Conservation (phyloP, 2,329 filamentous ascomycete genomes). For the Sporothrix mexicana region DNA sequence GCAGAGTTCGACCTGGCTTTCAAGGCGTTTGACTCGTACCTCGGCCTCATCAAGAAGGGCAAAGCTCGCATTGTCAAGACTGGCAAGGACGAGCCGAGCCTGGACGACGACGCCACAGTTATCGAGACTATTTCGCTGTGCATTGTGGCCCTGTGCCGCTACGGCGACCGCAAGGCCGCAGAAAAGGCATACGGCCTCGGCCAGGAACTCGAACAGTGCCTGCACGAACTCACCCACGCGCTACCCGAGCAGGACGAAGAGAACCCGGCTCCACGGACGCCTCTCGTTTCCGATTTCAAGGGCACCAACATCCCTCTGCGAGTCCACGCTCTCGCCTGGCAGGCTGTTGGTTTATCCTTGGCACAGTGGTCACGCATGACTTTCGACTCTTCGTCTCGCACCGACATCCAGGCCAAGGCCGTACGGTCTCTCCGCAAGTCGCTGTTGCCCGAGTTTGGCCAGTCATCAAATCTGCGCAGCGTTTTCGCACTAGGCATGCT, state of each 20-base stretch:
- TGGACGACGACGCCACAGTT: constrained; percentile 80
- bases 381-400: constrained; percentile 72
- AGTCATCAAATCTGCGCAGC: constrained; percentile 72
- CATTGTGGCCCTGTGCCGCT: constrained; percentile 80
- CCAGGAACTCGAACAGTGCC: constrained; percentile 73
- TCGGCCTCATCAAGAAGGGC: constrained; percentile 83
- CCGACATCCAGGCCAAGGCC: constrained; percentile 77
- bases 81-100: constrained; percentile 69
- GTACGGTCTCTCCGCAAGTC: constrained; percentile 77
- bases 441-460: constrained; percentile 68
- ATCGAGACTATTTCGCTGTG: constrained; percentile 80
- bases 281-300: constrained; percentile 39
- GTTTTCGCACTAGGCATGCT: constrained; percentile 82
- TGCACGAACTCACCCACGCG: constrained; percentile 60
- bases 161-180: constrained; percentile 74
- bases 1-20: constrained; percentile 92
- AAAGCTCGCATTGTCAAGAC: constrained; percentile 84
- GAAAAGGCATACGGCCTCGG: constrained; percentile 79
- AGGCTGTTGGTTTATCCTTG: constrained; percentile 83
- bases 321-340: constrained; percentile 74
- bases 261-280: not conserved
- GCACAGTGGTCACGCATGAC: constrained; percentile 87
- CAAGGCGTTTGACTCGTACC: constrained; percentile 88
- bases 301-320: constrained; percentile 57
- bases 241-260: constrained; percentile 44